Base-by-base conservation (phyloP, 169 alveolate genomes). In the Babesia caballi region DNA sequence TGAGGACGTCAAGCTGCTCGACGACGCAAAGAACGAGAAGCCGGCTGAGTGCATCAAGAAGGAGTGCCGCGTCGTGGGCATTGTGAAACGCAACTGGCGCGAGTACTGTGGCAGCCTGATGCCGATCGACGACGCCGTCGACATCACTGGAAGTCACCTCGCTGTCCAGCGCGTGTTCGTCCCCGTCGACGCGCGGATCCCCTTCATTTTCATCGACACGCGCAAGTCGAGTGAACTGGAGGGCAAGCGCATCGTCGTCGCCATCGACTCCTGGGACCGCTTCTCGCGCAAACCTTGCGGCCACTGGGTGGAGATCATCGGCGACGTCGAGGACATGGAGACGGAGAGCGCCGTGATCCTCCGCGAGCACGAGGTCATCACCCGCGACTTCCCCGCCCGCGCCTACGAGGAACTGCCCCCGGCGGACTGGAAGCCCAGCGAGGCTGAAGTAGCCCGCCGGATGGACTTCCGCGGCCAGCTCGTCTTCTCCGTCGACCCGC, bases 401-500 rank as follows among this genome's bases (percentile, higher is more conserved):
- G 97, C 95, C n/a, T 84, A 93, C 57, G 92, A 87, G 41, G 95
- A 98, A 47, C 85, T 98, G 66, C 99, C 99, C 0, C 89, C 93
- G 11, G 91, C 88, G 47, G 94, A 93, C 68, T 95, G 97, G 96
- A 38, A 65, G 65, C 90, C 95, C 42, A 99, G 12, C 98, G 97
- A 80, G 99, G 97, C 3, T 90, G 98, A 53, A 94, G 95, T 82
- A 14, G 50, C 58, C 17, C 49, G 57, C 36, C 82, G 97, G 71
- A 56, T 65, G 65, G 97, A 94, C 81, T 83, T 92, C 72, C 88
- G 97, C 73, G 72, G 91, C 60, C 82, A 90, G 28, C 82, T 91
- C 57, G 95, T 96, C 12, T 96, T 98, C 66, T 93, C 98, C 32
- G 95, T 98, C 30, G 99, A 98, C 81, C 99, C 99, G 3, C 98